A percentile compares a stretch with the other conserved stretches of the same genome.
Conservation (phyloP, 73 alveolate species). For the Effrenium voratum region DNA sequence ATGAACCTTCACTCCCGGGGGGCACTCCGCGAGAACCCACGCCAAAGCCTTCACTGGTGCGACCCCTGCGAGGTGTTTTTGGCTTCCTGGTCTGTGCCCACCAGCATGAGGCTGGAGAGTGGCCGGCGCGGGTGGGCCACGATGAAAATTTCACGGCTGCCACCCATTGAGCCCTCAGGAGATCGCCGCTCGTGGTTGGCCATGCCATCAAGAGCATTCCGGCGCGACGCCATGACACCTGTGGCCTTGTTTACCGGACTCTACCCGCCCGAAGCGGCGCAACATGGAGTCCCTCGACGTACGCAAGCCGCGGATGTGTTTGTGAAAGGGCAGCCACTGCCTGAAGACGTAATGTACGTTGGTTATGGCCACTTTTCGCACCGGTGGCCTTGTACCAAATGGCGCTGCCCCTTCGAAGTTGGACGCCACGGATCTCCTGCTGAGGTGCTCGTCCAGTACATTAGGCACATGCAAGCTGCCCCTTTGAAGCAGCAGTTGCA, state of each 20-base stretch:
- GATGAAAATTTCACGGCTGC: too few relatives aligned
- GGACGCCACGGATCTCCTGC: neutral
- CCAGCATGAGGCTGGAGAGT: too few relatives aligned
- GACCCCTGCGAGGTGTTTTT: too few relatives aligned
- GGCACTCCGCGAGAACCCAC: slow-evolving; percentile 5
- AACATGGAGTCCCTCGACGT: too few relatives aligned
- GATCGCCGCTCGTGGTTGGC: too few relatives aligned
- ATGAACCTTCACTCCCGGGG: neutral
- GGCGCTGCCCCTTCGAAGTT: neutral
- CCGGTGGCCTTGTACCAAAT: neutral
- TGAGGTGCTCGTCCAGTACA: neutral
- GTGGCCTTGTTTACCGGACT: too few relatives aligned
- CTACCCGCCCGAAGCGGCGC: too few relatives aligned
- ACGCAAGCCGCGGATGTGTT: too few relatives aligned
- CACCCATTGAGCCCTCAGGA: too few relatives aligned
- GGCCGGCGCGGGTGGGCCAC: neutral
- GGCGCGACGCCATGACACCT: too few relatives aligned
- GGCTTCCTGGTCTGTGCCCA: too few relatives aligned
- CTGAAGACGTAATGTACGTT: neutral
- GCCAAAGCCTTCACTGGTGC: neutral
- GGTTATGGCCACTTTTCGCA: neutral
- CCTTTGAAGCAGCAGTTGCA: neutral
- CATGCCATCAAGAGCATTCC: too few relatives aligned
- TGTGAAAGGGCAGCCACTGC: neutral
- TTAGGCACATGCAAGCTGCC: neutral